Base-by-base conservation (phyloP, 2,329 filamentous ascomycete species). In the Drechmeria coniospora region DNA sequence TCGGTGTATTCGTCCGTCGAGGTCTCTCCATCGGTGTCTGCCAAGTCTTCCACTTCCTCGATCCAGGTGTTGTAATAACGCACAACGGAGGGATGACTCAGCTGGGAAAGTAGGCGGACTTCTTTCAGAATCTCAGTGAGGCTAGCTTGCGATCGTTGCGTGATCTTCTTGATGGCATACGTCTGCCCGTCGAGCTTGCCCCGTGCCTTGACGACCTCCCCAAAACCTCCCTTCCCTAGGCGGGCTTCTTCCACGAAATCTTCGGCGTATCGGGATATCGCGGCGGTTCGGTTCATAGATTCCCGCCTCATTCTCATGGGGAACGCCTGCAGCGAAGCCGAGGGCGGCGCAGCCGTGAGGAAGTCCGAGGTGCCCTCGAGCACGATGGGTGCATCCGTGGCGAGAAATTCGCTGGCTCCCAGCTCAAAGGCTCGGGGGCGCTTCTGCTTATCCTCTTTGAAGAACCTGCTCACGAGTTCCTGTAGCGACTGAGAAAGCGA, bases 151-250 rank as follows among this genome's bases (percentile, higher is more conserved):
- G 82, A 82, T 28, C 77, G 76, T 40, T 90, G 81, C 1, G 75
- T 82, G 35, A 98, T 90, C 49, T 95, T 94, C 51, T 98, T 98
- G 47, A 98, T 81, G 12, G 90, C 90, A 53, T 95, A 98, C 23
- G 92, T 77, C 32, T 86, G 80, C 1, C 82, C 82, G 47, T 95
- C 90, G 4, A 94, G 70, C 55, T 90, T 93, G 51, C 93, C 92
- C 18, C 87, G 72, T 3, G 87, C 87, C 50, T 93, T 92, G 30
- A 95, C 83, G 14, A 98, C 90, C 53, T 94, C 83, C 5, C 90
- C 90, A 53, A 93, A 98, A 0, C 87, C 90, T 23, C 90, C 90
- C 49, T 87, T 92, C 3, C 90, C 90, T 9, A 98, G 63, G 4
- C 80, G 72, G 10, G 82, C 83, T 45, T 90, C 76, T 53, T 95